Evolutionary conservation across 2,329 filamentous ascomycete species (phyloP), one percentile per base, ranked within the genome.

Genomic region (Chaetothyriales sp.): DNA sequence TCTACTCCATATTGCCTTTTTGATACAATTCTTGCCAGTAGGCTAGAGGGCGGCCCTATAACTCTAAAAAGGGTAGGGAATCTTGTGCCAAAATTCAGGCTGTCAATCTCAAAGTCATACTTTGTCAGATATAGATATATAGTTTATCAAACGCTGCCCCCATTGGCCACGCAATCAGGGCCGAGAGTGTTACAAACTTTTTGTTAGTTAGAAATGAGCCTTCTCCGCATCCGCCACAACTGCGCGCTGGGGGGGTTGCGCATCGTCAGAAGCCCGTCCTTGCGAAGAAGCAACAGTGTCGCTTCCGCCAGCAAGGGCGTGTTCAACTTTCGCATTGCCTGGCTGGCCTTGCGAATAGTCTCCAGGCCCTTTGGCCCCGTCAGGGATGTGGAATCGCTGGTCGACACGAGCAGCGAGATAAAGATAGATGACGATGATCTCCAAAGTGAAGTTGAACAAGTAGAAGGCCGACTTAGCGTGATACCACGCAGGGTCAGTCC

Each of bases 381-480:
- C 71, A 1, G 86, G 86, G 20, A 92, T 70, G 63, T 83, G 76
- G 70, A 90, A 94, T 44, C 85, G 77, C 55, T 75, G 74, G 65
- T 94, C 89, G 55, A 92, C 81, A 29, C 88, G 77, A 18, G 76
- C 67, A 15, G 84, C 62, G 0, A 82, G 75, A 67, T 86, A 90
- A 7, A 82, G 69, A 50, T 74, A 76, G 4, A 90, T 74, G 40
- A 88, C 80, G 20, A 84, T 63, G 43, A 89, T 70, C 67, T 94
- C 89, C 40, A 89, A 73, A 15, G 70, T 71, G 63, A 86, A 94
- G 69, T 86, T 85, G 71, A 92, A 86, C 63, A 81, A 69, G 70
- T 92, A 94, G 71, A 88, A 94, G 61, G 77, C 80, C 1, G 81
- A 77, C 64, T 83, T 85, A 62, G 71, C 71, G 61, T 87, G 77